Evolutionary conservation across 169 alveolate species (phyloP).

Genomic region (Eimeria maxima): DNA sequence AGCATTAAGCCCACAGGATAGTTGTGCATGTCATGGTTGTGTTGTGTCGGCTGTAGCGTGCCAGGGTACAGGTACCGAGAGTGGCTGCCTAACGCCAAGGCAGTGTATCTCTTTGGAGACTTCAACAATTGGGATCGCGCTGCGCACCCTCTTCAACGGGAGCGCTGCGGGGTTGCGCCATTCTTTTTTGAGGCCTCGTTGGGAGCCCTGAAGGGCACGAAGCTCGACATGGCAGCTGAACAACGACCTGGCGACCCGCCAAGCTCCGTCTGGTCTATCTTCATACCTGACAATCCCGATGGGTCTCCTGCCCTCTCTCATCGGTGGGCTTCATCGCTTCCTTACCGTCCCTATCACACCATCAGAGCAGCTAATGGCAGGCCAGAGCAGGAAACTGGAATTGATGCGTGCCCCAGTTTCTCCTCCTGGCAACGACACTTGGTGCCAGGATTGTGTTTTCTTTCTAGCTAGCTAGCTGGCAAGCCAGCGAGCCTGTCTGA

Average conservation of each 20-base stretch:
- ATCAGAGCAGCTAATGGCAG: not conserved
- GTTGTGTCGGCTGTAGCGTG: not conserved
- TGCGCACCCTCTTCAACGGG: constrained; percentile 85
- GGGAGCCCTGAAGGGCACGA: constrained; percentile 34
- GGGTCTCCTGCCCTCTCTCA: constrained; percentile 75
- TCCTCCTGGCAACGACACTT: not conserved
- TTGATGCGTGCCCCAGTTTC: not conserved
- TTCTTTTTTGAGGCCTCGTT: constrained; percentile 66
- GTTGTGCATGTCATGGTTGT: not conserved
- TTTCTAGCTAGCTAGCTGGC: constrained; percentile 6
- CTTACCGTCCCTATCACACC: not conserved
- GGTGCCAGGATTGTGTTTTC: not conserved
- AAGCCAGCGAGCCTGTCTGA: not conserved
- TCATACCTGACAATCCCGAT: constrained; percentile 69
- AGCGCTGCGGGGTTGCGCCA: constrained; percentile 64
- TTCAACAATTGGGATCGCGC: constrained; percentile 88
- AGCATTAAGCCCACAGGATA: not conserved
- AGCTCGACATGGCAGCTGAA: not conserved
- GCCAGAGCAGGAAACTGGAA: not conserved
- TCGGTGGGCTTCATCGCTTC: constrained; percentile 41
- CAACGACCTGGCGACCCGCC: not conserved
- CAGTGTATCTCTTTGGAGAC: constrained; percentile 87
- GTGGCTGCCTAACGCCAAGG: constrained; percentile 87
- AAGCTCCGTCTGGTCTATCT: constrained; percentile 75
- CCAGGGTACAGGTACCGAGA: constrained; percentile 83